These are phyloP conservation scores for Trypanosomatidae sp. DNA, from an alignment of 208 protist genomes.

Conservation along the genomic window DNA sequence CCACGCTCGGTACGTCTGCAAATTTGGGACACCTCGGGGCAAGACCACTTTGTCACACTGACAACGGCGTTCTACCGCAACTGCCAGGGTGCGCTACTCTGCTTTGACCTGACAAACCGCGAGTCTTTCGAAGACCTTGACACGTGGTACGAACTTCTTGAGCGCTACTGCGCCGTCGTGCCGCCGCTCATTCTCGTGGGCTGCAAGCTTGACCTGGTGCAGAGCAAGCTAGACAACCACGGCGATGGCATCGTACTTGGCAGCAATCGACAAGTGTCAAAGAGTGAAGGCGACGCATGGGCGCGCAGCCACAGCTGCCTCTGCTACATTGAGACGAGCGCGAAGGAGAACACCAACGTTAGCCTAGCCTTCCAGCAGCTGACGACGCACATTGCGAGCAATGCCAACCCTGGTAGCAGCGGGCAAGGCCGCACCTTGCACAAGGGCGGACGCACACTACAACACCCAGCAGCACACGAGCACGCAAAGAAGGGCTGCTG, in stretches of 20 bases:
- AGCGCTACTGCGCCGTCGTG: conserved; percentile 35
- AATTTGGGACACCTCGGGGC: conserved; percentile 86
- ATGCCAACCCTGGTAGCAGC: background rate
- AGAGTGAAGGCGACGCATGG: conserved; percentile 76
- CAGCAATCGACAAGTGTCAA: conserved; percentile 56
- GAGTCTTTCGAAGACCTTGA: conserved; percentile 82
- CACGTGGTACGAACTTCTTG: conserved; percentile 61
- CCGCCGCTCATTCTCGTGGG: conserved; percentile 76
- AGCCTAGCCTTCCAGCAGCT: conserved; percentile 73
- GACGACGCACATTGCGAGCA: conserved; percentile 47
- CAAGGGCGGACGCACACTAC: too few species aligned
- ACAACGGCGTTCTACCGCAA: conserved; percentile 89
- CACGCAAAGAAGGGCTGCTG: too few species aligned
- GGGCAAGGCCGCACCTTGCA: too few species aligned
- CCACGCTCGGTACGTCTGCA: conserved; percentile 66
- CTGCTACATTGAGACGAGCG: conserved; percentile 81
- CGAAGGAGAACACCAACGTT: conserved; percentile 84
- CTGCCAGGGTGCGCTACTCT: conserved; percentile 87
- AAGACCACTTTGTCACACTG: conserved; percentile 83
- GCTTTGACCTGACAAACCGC: conserved; percentile 95
- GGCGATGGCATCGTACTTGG: conserved; percentile 57
- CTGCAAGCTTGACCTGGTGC: conserved; percentile 77
- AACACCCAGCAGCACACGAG: too few species aligned
- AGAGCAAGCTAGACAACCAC: conserved; percentile 25
- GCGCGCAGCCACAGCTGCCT: conserved; percentile 52